Evolutionary conservation across 495 filamentous ascomycete genomes (phyloP).

Genomic region (Hypomontagnella monticulosa): DNA sequence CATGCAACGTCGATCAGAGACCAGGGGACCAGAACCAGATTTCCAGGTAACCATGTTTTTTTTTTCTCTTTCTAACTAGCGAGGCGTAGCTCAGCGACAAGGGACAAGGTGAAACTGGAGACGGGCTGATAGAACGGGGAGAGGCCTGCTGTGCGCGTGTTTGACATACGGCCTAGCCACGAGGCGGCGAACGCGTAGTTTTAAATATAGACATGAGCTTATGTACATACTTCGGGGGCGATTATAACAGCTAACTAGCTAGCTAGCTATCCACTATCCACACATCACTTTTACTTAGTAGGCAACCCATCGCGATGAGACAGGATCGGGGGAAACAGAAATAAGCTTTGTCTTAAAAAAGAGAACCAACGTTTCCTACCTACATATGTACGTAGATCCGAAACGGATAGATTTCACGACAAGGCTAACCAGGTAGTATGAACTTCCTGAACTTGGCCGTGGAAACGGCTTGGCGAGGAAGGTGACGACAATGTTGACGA

Average conservation of each 20-base stretch:
- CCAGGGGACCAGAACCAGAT: constrained; percentile 10
- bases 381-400: constrained; percentile 9
- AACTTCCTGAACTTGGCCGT: constrained; percentile 3
- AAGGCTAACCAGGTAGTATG: constrained; percentile 11
- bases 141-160: constrained; percentile 10
- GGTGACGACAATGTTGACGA: constrained; percentile 2
- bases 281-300: background rate
- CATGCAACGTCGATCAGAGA: constrained; percentile 36
- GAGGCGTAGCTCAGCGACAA: constrained; percentile 13
- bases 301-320: background rate
- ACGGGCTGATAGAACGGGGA: background rate
- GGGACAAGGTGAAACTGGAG: constrained; percentile 26
- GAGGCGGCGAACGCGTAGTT: background rate
- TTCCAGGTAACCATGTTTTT: constrained; percentile 16
- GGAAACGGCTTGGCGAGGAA: constrained; percentile 15
- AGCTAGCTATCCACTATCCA: background rate
- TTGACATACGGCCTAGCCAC: background rate
- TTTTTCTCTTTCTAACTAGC: constrained; percentile 1
- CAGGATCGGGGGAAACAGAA: constrained; percentile 7
- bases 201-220: constrained; percentile 39
- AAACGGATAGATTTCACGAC: constrained; percentile 25
- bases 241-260: background rate
- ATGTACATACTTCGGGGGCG: constrained; percentile 11
- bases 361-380: constrained; percentile 7
- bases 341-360: constrained; percentile 14